Conservation (phyloP, 306 rosid species). For the Quercus agrifolia region DNA sequence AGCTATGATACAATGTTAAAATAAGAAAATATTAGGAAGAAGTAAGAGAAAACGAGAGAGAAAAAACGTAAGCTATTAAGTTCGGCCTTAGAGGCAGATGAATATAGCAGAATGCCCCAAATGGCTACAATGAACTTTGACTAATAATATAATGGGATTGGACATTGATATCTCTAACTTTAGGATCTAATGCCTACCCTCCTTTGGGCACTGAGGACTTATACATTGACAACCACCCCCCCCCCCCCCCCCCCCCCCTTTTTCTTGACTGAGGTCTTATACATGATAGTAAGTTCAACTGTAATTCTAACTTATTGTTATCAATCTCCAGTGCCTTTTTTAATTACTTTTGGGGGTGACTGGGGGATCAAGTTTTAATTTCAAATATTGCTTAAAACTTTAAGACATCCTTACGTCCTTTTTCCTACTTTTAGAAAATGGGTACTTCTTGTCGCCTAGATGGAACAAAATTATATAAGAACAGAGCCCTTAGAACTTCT, state of each 20-base stretch:
- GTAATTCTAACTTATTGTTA: conserved; percentile 14
- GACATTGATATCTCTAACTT: no score
- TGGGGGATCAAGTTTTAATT: no score
- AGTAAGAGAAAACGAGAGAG: no score
- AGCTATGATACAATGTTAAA: no score
- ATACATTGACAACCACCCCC: neutral
- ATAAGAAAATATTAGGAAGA: no score
- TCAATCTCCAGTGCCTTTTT: neutral
- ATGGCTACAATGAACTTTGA: no score
- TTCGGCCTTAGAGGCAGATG: no score
- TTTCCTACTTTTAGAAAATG: conserved; percentile 57
- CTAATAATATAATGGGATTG: no score
- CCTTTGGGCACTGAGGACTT: neutral
- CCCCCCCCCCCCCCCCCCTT: no score
- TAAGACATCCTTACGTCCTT: conserved; percentile 6
- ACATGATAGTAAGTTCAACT: conserved; percentile 56
- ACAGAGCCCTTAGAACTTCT: conserved; percentile 87
- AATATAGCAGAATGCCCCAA: no score
- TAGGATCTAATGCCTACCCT: neutral
- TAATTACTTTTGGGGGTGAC: no score
- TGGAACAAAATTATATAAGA: conserved; percentile 73
- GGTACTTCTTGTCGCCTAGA: conserved; percentile 75
- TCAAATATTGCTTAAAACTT: neutral
- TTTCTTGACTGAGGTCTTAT: conserved; percentile 81
- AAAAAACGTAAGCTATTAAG: no score